Evolutionary conservation across 805 yeast species (phyloP), one percentile per base, ranked within the genome.

Genomic region (Wickerhamiella slavikovae): DNA sequence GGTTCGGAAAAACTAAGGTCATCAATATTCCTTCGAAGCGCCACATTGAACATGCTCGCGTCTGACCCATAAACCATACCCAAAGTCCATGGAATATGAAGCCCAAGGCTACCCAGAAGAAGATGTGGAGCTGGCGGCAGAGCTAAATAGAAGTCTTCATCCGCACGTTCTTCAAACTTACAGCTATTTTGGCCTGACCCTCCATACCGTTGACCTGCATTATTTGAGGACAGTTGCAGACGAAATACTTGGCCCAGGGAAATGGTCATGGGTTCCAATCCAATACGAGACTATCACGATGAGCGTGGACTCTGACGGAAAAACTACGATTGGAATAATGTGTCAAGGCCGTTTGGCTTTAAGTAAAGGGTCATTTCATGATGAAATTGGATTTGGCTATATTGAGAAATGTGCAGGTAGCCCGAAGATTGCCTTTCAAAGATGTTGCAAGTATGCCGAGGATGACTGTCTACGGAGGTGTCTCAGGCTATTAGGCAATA

Each of bases 391-490:
- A 10, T 7, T n/a, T 4, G 26, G n/a, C 5, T 9, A 12, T 10
- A 17, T 24, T 16, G 17, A 14, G 8, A n/a, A 10, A 7, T 4
- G 4, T 14, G 16, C 5, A n/a, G 24, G 24, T 7, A 17, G 8
- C 15, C 10, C 12, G 10, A 5, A 14, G 17, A 5, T 7, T 8
- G 5, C 5, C 5, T 12, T 13, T 14, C 26, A 14, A 11, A 6
- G 12, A 6, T 24, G 26, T 14, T 24, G 26, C 26, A 9, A 12
- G 5, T 13, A 6, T 6, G 26, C 26, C 16, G 17, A 64, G n/a
- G 75, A 83, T 0, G 83, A 77, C 48, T 94, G 77, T 0, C 51
- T 75, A 33, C 82, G 80, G 50, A 58, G 89, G 29, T 72, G 85
- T 10, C 55, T 83, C 30, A 57, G 91, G 36, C 71, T 74, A 38